phyloP scores from a whole-genome alignment of 257 asterid species.

The Solanum tacnaense region DNA sequence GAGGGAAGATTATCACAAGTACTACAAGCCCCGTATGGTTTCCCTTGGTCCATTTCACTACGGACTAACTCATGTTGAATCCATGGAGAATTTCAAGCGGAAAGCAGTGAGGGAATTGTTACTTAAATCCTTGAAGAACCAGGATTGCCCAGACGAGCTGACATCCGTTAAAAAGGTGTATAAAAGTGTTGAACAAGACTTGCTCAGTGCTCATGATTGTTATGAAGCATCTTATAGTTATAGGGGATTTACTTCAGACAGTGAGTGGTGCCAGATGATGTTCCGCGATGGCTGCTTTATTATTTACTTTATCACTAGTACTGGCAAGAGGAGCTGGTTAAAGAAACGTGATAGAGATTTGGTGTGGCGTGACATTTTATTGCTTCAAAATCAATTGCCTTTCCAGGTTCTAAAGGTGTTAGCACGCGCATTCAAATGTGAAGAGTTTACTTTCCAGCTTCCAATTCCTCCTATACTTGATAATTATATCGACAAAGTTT shows the following conservation, averaged over 20 bases:
- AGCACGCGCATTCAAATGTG: background rate
- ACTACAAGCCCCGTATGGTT: background rate
- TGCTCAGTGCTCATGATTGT: background rate
- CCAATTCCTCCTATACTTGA: background rate
- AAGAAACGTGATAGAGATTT: background rate
- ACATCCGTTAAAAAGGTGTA: background rate
- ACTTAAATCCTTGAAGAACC: too few relatives aligned
- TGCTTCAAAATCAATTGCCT: background rate
- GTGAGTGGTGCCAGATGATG: background rate
- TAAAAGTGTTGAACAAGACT: background rate
- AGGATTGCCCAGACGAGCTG: too few relatives aligned
- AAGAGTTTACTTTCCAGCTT: background rate
- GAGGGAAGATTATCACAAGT: rapidly evolving
- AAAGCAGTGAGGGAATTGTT: background rate
- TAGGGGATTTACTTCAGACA: too few relatives aligned
- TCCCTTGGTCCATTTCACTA: background rate
- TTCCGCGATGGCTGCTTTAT: background rate
- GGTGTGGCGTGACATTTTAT: background rate
- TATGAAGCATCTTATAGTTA: too few relatives aligned
- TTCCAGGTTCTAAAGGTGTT: background rate
- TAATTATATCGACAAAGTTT: background rate
- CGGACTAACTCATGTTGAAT: rapidly evolving
- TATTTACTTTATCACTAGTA: background rate
- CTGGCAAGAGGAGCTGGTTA: too few relatives aligned
- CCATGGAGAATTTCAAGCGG: background rate